Percentiles rank a stretch among this genome's conserved stretches.
These are phyloP conservation scores for Sugiyamaella marilandica DNA, from an alignment of 805 yeast species.

Conservation along the genomic window DNA sequence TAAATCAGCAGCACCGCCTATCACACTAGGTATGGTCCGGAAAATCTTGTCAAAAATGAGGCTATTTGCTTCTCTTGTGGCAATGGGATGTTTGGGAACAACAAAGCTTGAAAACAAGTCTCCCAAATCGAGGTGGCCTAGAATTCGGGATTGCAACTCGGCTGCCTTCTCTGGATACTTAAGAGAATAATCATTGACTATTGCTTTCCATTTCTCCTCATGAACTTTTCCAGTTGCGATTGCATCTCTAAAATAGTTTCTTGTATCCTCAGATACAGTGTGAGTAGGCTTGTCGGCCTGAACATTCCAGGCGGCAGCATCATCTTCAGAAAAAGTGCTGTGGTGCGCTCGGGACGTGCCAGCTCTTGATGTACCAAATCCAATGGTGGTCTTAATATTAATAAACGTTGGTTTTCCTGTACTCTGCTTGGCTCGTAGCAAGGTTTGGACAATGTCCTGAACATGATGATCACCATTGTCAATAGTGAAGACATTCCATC, in stretches of 20 bases:
- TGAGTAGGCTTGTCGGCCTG: conserved; percentile 4
- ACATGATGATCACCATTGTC: conserved; percentile 33
- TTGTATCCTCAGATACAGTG: conserved; percentile 1
- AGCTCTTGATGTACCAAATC: conserved; percentile 32
- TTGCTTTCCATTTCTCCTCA: conserved; percentile 66
- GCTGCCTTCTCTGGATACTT: conserved; percentile 75
- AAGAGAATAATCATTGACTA: conserved; percentile 54
- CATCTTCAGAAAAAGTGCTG: conserved; percentile 35
- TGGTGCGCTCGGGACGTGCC: conserved; percentile 37
- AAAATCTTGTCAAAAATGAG: conserved; percentile 31
- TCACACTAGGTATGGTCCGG: conserved; percentile 26
- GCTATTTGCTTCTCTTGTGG: conserved; percentile 11
- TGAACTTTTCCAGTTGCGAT: not conserved
- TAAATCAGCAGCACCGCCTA: conserved; percentile 38
- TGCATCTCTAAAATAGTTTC: not conserved
- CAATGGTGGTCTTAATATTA: conserved; percentile 35
- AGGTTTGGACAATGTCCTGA: conserved; percentile 32
- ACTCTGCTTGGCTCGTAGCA: conserved; percentile 32
- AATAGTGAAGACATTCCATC: conserved; percentile 37
- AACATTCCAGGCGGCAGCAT: conserved; percentile 14
- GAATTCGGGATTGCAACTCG: conserved; percentile 73
- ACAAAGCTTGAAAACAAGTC: not conserved
- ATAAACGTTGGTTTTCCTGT: conserved; percentile 35
- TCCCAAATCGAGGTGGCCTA: conserved; percentile 47
- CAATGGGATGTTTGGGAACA: conserved; percentile 4